Conservation (phyloP, 2,329 filamentous ascomycete genomes). For the Macrophomina pseudophaseolina region DNA sequence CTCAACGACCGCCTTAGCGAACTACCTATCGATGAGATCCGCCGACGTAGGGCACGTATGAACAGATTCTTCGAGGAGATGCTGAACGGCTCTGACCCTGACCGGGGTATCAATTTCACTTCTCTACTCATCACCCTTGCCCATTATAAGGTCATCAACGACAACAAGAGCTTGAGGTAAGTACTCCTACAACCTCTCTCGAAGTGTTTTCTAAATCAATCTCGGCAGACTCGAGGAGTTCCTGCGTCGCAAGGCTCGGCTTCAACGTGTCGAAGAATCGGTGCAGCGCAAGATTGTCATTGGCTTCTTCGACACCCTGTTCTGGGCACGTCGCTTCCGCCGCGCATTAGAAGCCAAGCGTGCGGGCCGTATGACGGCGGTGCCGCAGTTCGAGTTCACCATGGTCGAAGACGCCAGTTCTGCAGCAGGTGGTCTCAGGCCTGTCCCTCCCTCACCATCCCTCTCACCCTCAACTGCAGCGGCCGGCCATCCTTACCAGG, state of each 20-base stretch:
- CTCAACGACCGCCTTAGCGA: slow-evolving; percentile 74
- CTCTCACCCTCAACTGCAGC: slow-evolving; percentile 29
- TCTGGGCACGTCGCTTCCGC: slow-evolving; percentile 84
- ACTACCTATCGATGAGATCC: slow-evolving; percentile 78
- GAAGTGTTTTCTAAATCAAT: neutral
- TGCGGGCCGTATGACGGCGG: slow-evolving; percentile 73
- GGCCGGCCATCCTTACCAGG: neutral
- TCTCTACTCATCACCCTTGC: slow-evolving; percentile 93
- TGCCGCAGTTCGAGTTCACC: slow-evolving; percentile 71
- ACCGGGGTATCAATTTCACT: slow-evolving; percentile 89
- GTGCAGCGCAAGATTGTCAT: slow-evolving; percentile 88
- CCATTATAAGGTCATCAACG: slow-evolving; percentile 98
- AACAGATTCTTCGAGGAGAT: slow-evolving; percentile 98
- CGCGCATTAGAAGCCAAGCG: slow-evolving; percentile 74
- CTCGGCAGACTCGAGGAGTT: slow-evolving; percentile 82
- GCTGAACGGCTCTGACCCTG: slow-evolving; percentile 87
- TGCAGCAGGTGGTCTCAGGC: slow-evolving; percentile 31
- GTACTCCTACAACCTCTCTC: neutral
- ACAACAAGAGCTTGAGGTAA: slow-evolving; percentile 90
- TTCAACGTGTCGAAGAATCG: slow-evolving; percentile 94
- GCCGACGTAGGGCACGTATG: slow-evolving; percentile 75
- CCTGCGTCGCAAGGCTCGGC: slow-evolving; percentile 81
- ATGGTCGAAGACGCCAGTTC: slow-evolving; percentile 77
- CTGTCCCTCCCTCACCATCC: slow-evolving; percentile 35
- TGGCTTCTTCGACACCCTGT: slow-evolving; percentile 94